Base-by-base conservation (phyloP, 129 eudicot genomes). In the Lonicera japonica region DNA sequence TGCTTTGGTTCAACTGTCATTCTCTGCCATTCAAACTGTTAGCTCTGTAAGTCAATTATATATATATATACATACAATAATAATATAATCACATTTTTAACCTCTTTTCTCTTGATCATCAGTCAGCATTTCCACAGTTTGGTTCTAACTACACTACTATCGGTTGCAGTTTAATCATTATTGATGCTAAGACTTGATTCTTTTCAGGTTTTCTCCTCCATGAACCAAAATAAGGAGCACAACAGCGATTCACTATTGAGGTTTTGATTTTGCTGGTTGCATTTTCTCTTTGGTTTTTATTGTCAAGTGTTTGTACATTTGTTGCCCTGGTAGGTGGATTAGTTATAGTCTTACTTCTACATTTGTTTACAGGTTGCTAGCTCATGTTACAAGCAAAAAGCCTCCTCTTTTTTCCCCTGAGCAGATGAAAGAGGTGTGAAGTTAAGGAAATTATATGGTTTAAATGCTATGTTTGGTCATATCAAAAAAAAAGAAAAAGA, bases 391-490 rank as follows among this genome's bases (percentile, higher is more conserved):
- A 56, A 76, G 75, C 73, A 68, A 73, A 52, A 74, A 70, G 52
- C 77, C 84, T 64, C 66, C 74, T 66, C 69, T 85, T 46, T 87
- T 92, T 66, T 63, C 91, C 29, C 60, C 83, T 43, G 80, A 80
- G 72, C 91, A 82, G 69, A 66, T 80, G 82, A 76, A 82, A 82
- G 84, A 84, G 97, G 97, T 91, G 50, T 16, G 75, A 34, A 56
- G 48, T 76, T 43, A 25, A 11, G 23, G 39, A 57, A 11, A 21
- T 66, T 15, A 53, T 62, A 40, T 56, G 8, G 69, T 58, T n/a
- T 10, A 25, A 45, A 11, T n/a, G n/a, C n/a, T n/a, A n/a, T n/a
- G n/a, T n/a, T n/a, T n/a, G n/a, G n/a, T n/a, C n/a, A n/a, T n/a
- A n/a, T n/a, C n/a, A n/a, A n/a, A n/a, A n/a, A n/a, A n/a, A n/a